Conservation (phyloP, 1,139 yeast species). For the Kodamaea arcana region DNA sequence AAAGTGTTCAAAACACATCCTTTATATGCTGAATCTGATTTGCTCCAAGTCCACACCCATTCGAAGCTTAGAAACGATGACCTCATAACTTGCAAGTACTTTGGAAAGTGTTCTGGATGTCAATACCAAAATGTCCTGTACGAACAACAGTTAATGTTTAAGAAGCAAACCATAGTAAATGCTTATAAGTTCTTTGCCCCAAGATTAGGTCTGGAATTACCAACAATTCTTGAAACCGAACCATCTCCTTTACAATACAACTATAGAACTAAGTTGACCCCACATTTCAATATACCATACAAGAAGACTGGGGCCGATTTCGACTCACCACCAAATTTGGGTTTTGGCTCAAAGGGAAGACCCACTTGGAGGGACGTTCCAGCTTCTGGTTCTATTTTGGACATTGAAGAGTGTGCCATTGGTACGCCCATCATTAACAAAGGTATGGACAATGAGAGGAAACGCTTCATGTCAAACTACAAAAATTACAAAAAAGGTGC, state of each 20-base stretch:
- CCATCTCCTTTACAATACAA: slow-evolving; percentile 73
- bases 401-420: slow-evolving; percentile 89
- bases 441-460: slow-evolving; percentile 73
- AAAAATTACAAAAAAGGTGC: slow-evolving; percentile 74
- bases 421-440: slow-evolving; percentile 76
- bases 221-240: slow-evolving; percentile 62
- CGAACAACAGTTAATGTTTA: slow-evolving; percentile 65
- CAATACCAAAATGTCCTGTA: slow-evolving; percentile 84
- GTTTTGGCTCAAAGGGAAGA: slow-evolving; percentile 83
- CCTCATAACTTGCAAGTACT: slow-evolving; percentile 44
- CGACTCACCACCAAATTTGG: slow-evolving; percentile 63
- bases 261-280: slow-evolving; percentile 90
- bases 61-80: slow-evolving; percentile 47
- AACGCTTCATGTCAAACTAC: slow-evolving; percentile 45
- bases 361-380: slow-evolving; percentile 61
- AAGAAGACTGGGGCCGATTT: slow-evolving; percentile 31
- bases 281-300: slow-evolving; percentile 87
- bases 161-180: slow-evolving; percentile 68
- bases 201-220: slow-evolving; percentile 37
- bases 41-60: slow-evolving; percentile 47
- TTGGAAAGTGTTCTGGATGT: slow-evolving; percentile 69
- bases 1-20: slow-evolving; percentile 79
- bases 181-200: slow-evolving; percentile 80
- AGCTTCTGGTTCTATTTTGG: slow-evolving; percentile 61
- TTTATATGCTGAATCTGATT: slow-evolving; percentile 69